Evolutionary conservation across 2,329 filamentous ascomycete genomes (phyloP), one percentile per base, ranked within the genome.

Genomic region (Aspergillus hiratsukae): DNA sequence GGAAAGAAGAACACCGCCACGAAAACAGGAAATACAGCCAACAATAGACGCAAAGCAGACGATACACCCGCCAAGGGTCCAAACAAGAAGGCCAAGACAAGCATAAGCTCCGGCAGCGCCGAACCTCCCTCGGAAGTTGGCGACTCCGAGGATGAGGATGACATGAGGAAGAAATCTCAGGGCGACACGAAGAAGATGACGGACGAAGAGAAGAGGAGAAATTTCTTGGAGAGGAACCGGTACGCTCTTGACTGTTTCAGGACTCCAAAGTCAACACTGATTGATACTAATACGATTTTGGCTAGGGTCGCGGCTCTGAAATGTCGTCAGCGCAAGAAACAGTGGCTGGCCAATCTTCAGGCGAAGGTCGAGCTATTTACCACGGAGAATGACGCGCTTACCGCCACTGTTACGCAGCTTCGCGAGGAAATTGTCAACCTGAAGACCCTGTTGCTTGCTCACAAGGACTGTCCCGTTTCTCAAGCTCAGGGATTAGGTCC

Each of bases 131-230:
- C 73, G 19, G 75, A 77, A 54, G 65, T 81, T 4, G 78, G 78
- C 25, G 78, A 81, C n/a, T 79, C 78, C 0, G 82, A 85, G 1
- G 79, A 83, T 4, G 79, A 76, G 52, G 80, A 72, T 43, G 66
- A 68, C 17, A 27, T 52, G 40, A 66, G 80, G 61, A 83, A 80
- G 49, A 81, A 84, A 51, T 80, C 83, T 5, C 81, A 80, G 29
- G 69, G 65, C 51, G 79, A 84, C 49, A 74, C 80, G 43, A 84
- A 87, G 66, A 97, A 96, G 80, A 96, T 97, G 91, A 97, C 92
- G 0, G 94, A 97, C 55, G 94, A 97, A 69, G 94, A 99, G 78
- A 99, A 99, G 80, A 84, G 94, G 45, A 96, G 95, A 78, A 99
- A 97, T 72, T 99, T 99, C 74, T 80, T 99, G 2, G 94, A 99